Evolutionary conservation across 2,329 filamentous ascomycete species (phyloP).

Genomic region (Alternaria sp.): DNA sequence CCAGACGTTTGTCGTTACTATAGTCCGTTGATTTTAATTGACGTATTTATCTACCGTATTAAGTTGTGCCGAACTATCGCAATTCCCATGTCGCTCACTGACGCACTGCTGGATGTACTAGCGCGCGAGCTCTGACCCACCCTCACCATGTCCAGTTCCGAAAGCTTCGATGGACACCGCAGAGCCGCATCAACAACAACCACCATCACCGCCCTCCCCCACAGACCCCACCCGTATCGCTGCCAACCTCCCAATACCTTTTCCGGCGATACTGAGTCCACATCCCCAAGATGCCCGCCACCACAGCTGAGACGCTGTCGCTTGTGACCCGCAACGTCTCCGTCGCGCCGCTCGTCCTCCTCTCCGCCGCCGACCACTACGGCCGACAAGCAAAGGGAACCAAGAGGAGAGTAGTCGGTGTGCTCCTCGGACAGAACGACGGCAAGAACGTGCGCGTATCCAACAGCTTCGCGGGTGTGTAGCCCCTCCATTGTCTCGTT

Average conservation of each 20-base stretch:
- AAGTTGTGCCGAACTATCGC: not conserved
- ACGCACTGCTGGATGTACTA: slow-evolving; percentile 21
- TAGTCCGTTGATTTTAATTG: not conserved
- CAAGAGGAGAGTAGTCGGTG: slow-evolving; percentile 88
- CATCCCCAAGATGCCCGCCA: slow-evolving; percentile 77
- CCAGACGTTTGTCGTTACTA: slow-evolving; percentile 12
- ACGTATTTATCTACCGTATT: not conserved
- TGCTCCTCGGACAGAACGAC: slow-evolving; percentile 93
- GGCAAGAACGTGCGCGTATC: slow-evolving; percentile 96
- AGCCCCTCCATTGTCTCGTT: slow-evolving; percentile 13
- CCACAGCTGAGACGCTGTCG: slow-evolving; percentile 93
- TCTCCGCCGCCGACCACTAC: slow-evolving; percentile 98
- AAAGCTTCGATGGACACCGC: slow-evolving; percentile 41
- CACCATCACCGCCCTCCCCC: slow-evolving; percentile 22
- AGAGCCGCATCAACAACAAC: slow-evolving; percentile 46
- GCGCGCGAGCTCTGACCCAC: slow-evolving; percentile 28
- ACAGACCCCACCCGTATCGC: slow-evolving; percentile 16
- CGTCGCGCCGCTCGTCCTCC: slow-evolving; percentile 94
- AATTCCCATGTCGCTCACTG: slow-evolving; percentile 11
- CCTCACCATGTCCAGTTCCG: slow-evolving; percentile 25
- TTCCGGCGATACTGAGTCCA: slow-evolving; percentile 13
- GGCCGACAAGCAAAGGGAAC: slow-evolving; percentile 91
- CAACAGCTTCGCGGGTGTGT: slow-evolving; percentile 95
- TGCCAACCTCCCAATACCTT: slow-evolving; percentile 1
- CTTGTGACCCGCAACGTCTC: slow-evolving; percentile 95